Conservation (phyloP, 108 stramenopile species). For the Skeletonema tropicum region DNA sequence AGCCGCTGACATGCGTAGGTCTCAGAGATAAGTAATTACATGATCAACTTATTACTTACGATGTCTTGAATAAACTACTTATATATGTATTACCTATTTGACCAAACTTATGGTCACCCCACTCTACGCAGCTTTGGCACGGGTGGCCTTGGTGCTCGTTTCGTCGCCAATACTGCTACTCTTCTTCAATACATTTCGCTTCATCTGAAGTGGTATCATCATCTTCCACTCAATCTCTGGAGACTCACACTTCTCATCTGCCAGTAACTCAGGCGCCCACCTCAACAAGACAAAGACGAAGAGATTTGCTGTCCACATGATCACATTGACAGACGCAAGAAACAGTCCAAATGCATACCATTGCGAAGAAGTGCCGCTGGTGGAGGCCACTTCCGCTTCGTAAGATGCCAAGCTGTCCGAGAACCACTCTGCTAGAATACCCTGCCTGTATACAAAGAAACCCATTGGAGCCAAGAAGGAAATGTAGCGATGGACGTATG, state of each 20-base stretch:
- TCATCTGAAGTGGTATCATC: neutral
- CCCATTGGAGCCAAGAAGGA: constrained; percentile 12
- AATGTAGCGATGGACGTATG: constrained; percentile 17
- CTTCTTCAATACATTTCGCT: neutral
- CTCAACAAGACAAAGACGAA: neutral
- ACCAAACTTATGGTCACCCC: no score
- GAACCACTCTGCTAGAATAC: constrained; percentile 12
- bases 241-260: constrained; percentile 5
- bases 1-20: neutral
- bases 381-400: neutral
- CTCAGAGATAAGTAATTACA: no score
- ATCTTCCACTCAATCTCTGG: neutral
- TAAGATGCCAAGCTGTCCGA: neutral
- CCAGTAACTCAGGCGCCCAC: neutral
- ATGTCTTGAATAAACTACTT: no score
- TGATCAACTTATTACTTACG: no score
- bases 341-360: neutral
- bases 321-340: neutral
- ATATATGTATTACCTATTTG: no score
- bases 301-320: neutral
- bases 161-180: neutral
- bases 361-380: neutral
- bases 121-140: neutral
- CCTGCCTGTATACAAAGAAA: constrained; percentile 15
- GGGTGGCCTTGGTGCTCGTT: neutral